Base-by-base conservation (phyloP, 345 rosid species). In the Salix dunnii region DNA sequence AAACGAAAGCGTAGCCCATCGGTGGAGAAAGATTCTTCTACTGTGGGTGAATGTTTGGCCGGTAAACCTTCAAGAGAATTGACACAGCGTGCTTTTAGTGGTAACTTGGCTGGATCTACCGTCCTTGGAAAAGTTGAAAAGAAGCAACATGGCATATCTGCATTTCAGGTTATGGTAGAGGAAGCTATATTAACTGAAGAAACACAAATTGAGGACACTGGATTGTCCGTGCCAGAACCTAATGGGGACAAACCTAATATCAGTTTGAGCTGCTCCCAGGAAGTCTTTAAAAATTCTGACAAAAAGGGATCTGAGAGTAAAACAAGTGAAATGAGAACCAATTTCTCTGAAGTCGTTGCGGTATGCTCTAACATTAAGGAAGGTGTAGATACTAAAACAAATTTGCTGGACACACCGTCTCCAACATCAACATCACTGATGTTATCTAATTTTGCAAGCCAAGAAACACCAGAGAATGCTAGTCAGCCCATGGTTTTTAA, bases 21-120 rank as follows among this genome's bases (percentile, higher is more conserved):
- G 67, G 31, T 10, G 17, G 78, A 68, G 74, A 80, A 20, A 64
- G 76, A 35, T 33, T 43, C 61, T 55, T 46, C 53, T 33, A 11
- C 25, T 23, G 20, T 6, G 10, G 60, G 51, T 71, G 77, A 71
- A 74, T 71, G 74, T 0, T 12, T 74, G 14, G 64, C 12, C n/a
- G 81, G 74, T 76, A 76, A 76, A 49, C 58, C 67, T 28, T 63
- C 38, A 55, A 84, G 79, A 66, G 73, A 62, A 43, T 81, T 78
- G 21, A 23, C 77, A 53, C 63, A 76, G 30, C 72, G 7, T 31
- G 10, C 74, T 33, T 74, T 64, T 12, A 70, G 13, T 79, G 36
- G 28, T 35, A 35, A 55, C 28, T 68, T 64, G 25, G 36, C 33
- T 68, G 78, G 74, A 72, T 38, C 78, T 68, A 23, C 58, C 40